Base-by-base conservation (phyloP, 805 yeast genomes). In the Zygoascus bituminiphila region DNA sequence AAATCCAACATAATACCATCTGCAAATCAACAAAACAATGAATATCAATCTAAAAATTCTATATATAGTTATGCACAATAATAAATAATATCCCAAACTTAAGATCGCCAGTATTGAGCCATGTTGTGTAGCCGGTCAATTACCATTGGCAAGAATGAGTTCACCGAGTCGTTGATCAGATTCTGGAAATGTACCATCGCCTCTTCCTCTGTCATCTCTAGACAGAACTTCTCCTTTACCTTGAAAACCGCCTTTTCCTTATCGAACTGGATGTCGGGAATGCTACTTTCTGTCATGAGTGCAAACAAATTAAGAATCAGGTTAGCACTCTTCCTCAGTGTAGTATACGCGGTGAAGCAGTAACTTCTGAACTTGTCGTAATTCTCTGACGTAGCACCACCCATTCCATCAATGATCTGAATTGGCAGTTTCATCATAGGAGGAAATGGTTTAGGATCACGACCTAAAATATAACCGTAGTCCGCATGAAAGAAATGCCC, bases 361-460 rank as follows among this genome's bases (percentile, higher is more conserved):
- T 89, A 89, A 63, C 87, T 86, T 59, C 94, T 78, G 68, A 93
- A 93, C 53, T 84, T 78, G 54, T 81, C 80, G 64, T 86, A 93
- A 63, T 91, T 89, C 39, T 83, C 84, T 45, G 91, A 88, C 53
- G 77, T 75, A 45, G 87, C 76, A 1, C 98, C 98, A 1, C 99
- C 99, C 88, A 93, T 93, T 0, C 97, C 98, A 55, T 93, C 98
- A 38, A 93, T 85, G 15, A 93, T 84, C 65, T 93, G 98, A 38
- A 93, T 93, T 0, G 98, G 98, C 35, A 93, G 70, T 61, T 93
- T 93, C 97, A 93, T 93, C 68, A 91, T 73, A 1, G 99, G 99
- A 12, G 99, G 98, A 67, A 93, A 93, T 12, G 98, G 98, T 63
- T 93, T 93, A 1, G 99, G 99, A 64, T 93, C 99, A 46, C 89